A percentile compares a stretch with the other conserved stretches of the same genome.
Conservation (phyloP, 306 rosid genomes). For the Dalbergia cultrata region DNA sequence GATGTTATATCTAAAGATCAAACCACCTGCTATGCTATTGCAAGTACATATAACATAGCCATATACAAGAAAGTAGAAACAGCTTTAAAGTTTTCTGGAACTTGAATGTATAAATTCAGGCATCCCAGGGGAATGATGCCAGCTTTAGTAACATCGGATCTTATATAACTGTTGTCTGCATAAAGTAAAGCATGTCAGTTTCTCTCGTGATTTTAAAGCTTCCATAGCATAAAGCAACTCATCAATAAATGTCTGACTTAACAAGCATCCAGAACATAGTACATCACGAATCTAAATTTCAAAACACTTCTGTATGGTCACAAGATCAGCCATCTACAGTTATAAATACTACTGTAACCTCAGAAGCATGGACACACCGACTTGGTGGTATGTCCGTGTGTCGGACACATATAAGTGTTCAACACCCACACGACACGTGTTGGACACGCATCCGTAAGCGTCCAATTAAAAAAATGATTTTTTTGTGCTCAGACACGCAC, state of each 20-base stretch:
- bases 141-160: background rate
- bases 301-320: background rate
- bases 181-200: constrained; percentile 8
- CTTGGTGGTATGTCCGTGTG: no score
- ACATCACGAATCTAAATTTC: background rate
- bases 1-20: background rate
- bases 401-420: no score
- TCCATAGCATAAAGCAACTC: background rate
- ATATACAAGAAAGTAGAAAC: background rate
- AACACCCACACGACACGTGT: no score
- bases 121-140: background rate
- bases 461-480: no score
- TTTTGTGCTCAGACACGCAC: no score
- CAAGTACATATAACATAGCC: background rate
- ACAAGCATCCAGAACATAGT: background rate
- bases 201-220: background rate
- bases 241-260: background rate
- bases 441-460: no score
- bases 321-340: background rate
- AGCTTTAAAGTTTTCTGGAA: no score
- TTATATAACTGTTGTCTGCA: background rate
- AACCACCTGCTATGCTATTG: background rate
- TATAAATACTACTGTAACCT: background rate
- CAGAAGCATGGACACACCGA: no score
- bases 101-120: background rate